Conservation (phyloP, 768 basidiomycete genomes). For the Lactifluus pinguis region DNA sequence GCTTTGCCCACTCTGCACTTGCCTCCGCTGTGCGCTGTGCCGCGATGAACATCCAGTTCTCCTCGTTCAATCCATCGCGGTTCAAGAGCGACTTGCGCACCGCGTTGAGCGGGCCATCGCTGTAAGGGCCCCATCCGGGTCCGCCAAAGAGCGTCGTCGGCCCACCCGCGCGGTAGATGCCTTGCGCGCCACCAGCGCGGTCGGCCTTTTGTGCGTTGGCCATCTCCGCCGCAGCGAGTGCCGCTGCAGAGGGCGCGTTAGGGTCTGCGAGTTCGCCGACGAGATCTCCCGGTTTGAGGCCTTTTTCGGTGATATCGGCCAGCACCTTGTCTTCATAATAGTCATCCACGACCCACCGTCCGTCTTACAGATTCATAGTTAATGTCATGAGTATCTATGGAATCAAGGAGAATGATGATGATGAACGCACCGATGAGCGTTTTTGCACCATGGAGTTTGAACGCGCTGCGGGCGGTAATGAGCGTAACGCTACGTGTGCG, state of each 20-base stretch:
- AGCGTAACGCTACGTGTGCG: constrained; percentile 90
- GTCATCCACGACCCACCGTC: constrained; percentile 88
- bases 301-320: constrained; percentile 69
- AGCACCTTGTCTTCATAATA: constrained; percentile 86
- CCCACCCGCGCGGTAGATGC: constrained; percentile 84
- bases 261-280: constrained; percentile 65
- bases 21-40: constrained; percentile 57
- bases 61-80: constrained; percentile 73
- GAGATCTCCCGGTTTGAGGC: constrained; percentile 70
- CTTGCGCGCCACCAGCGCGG: constrained; percentile 42
- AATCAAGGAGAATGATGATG: neutral
- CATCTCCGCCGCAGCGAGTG: constrained; percentile 36
- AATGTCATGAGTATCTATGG: neutral
- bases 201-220: constrained; percentile 32
- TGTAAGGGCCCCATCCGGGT: constrained; percentile 78
- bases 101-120: constrained; percentile 77
- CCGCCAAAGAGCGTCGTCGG: constrained; percentile 89
- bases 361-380: constrained; percentile 42
- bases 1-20: constrained; percentile 53
- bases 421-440: constrained; percentile 64
- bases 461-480: constrained; percentile 86
- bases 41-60: constrained; percentile 89
- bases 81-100: constrained; percentile 72
- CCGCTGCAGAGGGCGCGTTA: constrained; percentile 51
- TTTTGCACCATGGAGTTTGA: constrained; percentile 89